A percentile compares a stretch with the other conserved stretches of the same genome.
Conservation (phyloP, 345 rosid species). For the Turnera subulata region DNA sequence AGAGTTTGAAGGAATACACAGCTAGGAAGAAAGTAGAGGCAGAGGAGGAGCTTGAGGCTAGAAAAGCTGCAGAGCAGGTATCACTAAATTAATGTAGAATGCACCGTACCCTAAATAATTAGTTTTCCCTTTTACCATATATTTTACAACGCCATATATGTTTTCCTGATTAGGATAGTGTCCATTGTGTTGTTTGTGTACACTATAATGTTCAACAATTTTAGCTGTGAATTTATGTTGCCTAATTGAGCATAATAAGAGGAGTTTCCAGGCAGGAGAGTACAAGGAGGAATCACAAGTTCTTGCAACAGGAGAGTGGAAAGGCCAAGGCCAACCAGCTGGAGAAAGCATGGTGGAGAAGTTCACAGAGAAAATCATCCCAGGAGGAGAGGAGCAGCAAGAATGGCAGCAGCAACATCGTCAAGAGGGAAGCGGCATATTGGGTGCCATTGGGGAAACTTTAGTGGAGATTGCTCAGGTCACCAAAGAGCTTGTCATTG, state of each 20-base stretch:
- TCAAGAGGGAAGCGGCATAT: conserved; percentile 31
- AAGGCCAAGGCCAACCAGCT: conserved; percentile 3
- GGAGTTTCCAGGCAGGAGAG: conserved; percentile 18
- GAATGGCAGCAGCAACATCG: conserved; percentile 8
- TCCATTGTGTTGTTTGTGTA: no score
- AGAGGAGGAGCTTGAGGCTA: conserved; percentile 32
- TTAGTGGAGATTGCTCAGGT: conserved; percentile 61
- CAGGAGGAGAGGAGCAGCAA: background rate
- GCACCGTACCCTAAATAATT: no score
- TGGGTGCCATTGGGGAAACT: conserved; percentile 75
- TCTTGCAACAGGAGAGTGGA: conserved; percentile 18
- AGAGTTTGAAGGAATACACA: conserved; percentile 54
- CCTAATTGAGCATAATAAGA: conserved; percentile 17
- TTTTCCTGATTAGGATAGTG: no score
- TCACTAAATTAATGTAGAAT: no score
- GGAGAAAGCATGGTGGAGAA: background rate
- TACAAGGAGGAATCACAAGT: conserved; percentile 15
- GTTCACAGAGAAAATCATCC: background rate
- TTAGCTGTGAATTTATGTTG: background rate
- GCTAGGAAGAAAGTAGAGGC: conserved; percentile 76
- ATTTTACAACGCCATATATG: no score
- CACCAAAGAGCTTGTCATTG: conserved; percentile 47
- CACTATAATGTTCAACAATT: no score
- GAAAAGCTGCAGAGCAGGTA: conserved; percentile 32
- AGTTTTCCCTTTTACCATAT: no score